phyloP scores from a whole-genome alignment of 148 eudicot species.

The Nyssa sinensis region DNA sequence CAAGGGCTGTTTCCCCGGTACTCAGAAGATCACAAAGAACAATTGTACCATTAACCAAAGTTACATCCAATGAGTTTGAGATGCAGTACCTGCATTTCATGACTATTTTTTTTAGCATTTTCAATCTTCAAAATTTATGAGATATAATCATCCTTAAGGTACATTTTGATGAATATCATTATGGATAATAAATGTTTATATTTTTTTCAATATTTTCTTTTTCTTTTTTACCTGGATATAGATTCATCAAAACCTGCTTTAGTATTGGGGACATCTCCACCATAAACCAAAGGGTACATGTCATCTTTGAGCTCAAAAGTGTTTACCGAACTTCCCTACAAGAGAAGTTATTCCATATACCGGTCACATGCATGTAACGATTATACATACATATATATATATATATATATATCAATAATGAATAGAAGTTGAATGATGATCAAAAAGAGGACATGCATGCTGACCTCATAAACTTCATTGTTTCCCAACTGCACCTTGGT shows the following conservation, averaged over 20 bases:
- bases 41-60: not conserved
- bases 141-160: not conserved
- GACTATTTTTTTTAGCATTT: not conserved
- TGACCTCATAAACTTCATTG: constrained; percentile 20
- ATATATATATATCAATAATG: too few relatives aligned
- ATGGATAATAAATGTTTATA: too few relatives aligned
- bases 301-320: constrained; percentile 17
- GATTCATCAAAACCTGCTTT: not conserved
- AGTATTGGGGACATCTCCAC: constrained; percentile 24
- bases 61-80: not conserved
- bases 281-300: constrained; percentile 31
- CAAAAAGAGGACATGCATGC: not conserved
- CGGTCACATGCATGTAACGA: too few relatives aligned
- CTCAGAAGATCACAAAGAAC: not conserved
- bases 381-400: too few relatives aligned
- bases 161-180: too few relatives aligned
- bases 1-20: not conserved
- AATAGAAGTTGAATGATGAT: too few relatives aligned
- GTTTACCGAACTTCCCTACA: constrained; percentile 28
- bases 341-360: too few relatives aligned
- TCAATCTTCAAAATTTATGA: not conserved
- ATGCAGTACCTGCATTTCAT: not conserved
- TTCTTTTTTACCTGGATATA: not conserved
- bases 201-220: not conserved
- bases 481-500: constrained; percentile 29